phyloP scores from a whole-genome alignment of 345 rosid genomes.

The Trapa incisa region DNA sequence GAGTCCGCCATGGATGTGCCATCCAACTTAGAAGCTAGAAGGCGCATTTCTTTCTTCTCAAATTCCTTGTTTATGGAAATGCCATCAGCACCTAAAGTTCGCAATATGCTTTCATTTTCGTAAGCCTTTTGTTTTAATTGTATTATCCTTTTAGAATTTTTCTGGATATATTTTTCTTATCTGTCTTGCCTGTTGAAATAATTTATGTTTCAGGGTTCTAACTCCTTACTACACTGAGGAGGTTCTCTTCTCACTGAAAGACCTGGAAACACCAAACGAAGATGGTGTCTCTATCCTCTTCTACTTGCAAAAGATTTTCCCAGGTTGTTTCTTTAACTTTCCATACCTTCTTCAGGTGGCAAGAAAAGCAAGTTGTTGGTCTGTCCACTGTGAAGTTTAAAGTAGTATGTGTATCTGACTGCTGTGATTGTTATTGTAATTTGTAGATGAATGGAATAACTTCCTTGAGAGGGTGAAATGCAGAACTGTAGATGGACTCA shows the following conservation, averaged over 20 bases:
- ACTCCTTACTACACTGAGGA: slow-evolving; percentile 94
- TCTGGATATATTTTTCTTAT: background rate
- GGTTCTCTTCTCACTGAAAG: slow-evolving; percentile 67
- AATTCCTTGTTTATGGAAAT: slow-evolving; percentile 97
- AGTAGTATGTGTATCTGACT: background rate
- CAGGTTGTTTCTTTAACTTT: slow-evolving; percentile 63
- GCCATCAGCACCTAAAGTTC: slow-evolving; percentile 97
- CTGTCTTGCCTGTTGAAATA: background rate
- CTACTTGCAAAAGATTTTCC: slow-evolving; percentile 92
- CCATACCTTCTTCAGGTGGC: background rate
- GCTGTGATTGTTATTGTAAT: background rate
- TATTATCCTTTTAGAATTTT: background rate
- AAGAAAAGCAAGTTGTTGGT: background rate
- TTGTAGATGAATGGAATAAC: slow-evolving; percentile 88
- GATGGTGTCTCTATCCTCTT: slow-evolving; percentile 95
- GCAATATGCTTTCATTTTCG: slow-evolving; percentile 99
- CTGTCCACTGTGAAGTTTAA: background rate
- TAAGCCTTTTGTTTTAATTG: slow-evolving; percentile 32
- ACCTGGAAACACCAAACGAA: slow-evolving; percentile 73
- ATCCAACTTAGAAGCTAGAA: slow-evolving; percentile 92
- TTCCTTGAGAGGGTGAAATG: slow-evolving; percentile 70
- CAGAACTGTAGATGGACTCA: slow-evolving; percentile 56
- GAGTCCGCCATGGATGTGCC: slow-evolving; percentile 99
- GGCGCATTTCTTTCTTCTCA: slow-evolving; percentile 95
- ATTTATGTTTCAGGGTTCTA: slow-evolving; percentile 43